Conservation (phyloP, 345 rosid species). For the Trapa incisa region DNA sequence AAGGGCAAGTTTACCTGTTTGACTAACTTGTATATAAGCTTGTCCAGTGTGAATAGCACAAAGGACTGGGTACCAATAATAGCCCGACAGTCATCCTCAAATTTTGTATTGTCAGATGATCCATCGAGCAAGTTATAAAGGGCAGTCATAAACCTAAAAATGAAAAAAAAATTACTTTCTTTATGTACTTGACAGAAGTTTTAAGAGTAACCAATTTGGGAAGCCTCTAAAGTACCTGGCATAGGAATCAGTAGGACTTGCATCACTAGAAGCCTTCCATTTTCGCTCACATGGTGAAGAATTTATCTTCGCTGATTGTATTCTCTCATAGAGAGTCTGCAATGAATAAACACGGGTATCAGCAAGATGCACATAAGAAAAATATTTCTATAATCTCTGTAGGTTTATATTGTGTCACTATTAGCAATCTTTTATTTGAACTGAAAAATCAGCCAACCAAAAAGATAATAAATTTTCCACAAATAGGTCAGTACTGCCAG, state of each 20-base stretch:
- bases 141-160: conserved; percentile 65
- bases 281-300: conserved; percentile 78
- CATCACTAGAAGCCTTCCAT: conserved; percentile 74
- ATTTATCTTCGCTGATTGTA: conserved; percentile 81
- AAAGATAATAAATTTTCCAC: no score
- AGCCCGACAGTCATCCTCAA: conserved; percentile 96
- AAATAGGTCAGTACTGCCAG: no score
- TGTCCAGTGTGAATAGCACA: conserved; percentile 85
- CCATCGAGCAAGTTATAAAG: conserved; percentile 91
- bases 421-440: neutral
- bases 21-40: conserved; percentile 78
- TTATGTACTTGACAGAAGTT: neutral
- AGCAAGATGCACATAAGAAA: neutral
- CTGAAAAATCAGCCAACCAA: no score
- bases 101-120: conserved; percentile 83
- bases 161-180: conserved; percentile 9
- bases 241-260: conserved; percentile 60
- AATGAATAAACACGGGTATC: conserved; percentile 5
- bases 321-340: conserved; percentile 82
- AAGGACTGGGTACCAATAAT: conserved; percentile 95
- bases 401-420: neutral
- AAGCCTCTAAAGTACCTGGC: conserved; percentile 44
- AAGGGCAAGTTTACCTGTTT: conserved; percentile 51
- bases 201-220: conserved; percentile 1
- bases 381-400: neutral